Evolutionary conservation across 192 early-diverging fungal species (phyloP), one percentile per base, ranked within the genome.

Genomic region (Entophlyctis helioformis): DNA sequence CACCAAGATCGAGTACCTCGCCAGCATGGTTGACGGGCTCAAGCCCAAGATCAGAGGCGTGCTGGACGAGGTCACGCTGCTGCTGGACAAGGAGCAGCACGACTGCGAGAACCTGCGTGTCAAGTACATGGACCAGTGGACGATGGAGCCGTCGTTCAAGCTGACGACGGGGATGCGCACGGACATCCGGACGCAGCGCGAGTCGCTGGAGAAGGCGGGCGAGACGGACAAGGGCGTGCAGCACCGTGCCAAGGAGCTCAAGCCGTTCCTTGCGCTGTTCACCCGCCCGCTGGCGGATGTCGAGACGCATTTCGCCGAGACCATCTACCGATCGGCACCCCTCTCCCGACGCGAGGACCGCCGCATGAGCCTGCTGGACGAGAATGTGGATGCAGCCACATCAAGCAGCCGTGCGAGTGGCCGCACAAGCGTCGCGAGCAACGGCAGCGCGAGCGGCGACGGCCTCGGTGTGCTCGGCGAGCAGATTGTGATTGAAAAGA

Each of bases 81-180:
- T 71, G 23, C 56, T 97, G 36, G 93, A 97, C 50, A 79, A 84
- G 24, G 93, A 97, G 70, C 85, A 85, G 54, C 71, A 70, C 42
- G 86, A 87, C 27, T 89, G 83, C 56, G 89, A 94, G 41, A 57
- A 18, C 38, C 13, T 27, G 25, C 37, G 61, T 61, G 59, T 66
- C n/a, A 82, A 86, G 44, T 86, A 84, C 54, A 70, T 71, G n/a
- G 80, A 86, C 20, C 70, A 74, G 34, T 94, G 86, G 85, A 76
- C 82, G 26, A 88, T 90, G 45, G 72, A 82, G 53, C 82, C 94
- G 2, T 92, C 91, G 2, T 69, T 72, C 16, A 59, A 71, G 2
- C 60, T 81, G 6, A 88, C 85, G 0, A 57, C 73, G n/a, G 66
- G 66, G 27, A 87, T 82, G 65, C 76, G 84, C 32, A 65, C 85